phyloP scores from a whole-genome alignment of 345 rosid genomes.

The Acer campestre region DNA sequence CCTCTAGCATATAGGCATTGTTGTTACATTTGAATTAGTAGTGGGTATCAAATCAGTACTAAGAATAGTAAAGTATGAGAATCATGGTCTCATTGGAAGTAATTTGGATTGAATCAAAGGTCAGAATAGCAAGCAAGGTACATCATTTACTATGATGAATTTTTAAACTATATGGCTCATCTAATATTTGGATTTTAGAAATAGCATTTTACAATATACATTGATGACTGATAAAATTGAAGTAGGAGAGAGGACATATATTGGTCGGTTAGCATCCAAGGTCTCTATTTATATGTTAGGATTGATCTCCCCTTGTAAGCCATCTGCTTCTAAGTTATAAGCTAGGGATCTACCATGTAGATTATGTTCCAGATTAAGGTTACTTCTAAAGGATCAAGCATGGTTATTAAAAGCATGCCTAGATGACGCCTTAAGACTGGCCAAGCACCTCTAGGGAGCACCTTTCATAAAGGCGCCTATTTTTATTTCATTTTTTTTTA shows the following conservation, averaged over 20 bases:
- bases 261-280: not conserved
- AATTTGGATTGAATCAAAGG: not conserved
- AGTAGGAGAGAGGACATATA: not conserved
- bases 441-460: too few relatives aligned
- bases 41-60: not conserved
- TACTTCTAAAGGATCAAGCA: not conserved
- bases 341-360: not conserved
- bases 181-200: not conserved
- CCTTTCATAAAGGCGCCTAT: too few relatives aligned
- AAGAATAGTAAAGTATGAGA: not conserved
- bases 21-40: not conserved
- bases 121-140: not conserved
- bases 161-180: not conserved
- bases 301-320: not conserved
- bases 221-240: not conserved
- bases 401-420: too few relatives aligned
- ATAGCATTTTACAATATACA: not conserved
- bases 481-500: too few relatives aligned
- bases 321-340: not conserved
- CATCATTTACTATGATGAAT: not conserved
- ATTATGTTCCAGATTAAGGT: not conserved
- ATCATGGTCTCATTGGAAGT: not conserved
- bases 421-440: too few relatives aligned
- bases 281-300: not conserved
- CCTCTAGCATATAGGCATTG: too few relatives aligned